Conservation (phyloP, 768 basidiomycete species). For the Cantharellus cinnabarinus region DNA sequence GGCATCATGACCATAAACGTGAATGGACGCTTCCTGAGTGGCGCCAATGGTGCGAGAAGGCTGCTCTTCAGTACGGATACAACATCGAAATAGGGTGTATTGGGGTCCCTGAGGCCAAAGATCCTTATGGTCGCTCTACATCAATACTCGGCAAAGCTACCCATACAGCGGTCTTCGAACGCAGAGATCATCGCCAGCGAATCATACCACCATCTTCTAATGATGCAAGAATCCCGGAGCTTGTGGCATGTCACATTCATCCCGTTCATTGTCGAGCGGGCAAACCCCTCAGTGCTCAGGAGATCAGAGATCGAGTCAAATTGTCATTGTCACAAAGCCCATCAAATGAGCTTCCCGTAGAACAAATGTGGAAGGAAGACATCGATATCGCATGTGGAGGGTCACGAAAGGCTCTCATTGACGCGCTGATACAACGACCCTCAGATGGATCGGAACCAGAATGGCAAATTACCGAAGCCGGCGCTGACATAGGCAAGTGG, state of each 20-base stretch:
- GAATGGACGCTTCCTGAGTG: conserved; percentile 77
- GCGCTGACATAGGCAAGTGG: not conserved
- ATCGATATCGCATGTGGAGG: conserved; percentile 19
- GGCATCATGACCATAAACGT: conserved; percentile 73
- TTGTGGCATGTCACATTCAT: conserved; percentile 31
- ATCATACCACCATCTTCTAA: not conserved
- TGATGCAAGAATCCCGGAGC: conserved; percentile 7
- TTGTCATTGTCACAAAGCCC: conserved; percentile 30
- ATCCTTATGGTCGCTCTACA: conserved; percentile 40
- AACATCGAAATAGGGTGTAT: conserved; percentile 34
- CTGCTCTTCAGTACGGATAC: conserved; percentile 54
- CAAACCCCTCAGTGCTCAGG: conserved; percentile 22
- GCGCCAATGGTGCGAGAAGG: conserved; percentile 32
- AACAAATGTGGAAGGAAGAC: conserved; percentile 18
- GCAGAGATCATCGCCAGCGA: not conserved
- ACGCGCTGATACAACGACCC: conserved; percentile 19
- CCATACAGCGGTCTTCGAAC: conserved; percentile 41
- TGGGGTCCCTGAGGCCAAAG: conserved; percentile 36
- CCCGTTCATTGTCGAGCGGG: conserved; percentile 28
- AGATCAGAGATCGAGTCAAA: conserved; percentile 31
- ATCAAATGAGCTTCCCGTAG: conserved; percentile 21
- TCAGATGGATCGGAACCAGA: not conserved
- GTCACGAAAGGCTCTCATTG: conserved; percentile 20
- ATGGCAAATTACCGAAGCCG: not conserved
- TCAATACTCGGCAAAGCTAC: conserved; percentile 36